phyloP scores from a whole-genome alignment of 2,329 filamentous ascomycete species.

The Balansia obtecta region DNA sequence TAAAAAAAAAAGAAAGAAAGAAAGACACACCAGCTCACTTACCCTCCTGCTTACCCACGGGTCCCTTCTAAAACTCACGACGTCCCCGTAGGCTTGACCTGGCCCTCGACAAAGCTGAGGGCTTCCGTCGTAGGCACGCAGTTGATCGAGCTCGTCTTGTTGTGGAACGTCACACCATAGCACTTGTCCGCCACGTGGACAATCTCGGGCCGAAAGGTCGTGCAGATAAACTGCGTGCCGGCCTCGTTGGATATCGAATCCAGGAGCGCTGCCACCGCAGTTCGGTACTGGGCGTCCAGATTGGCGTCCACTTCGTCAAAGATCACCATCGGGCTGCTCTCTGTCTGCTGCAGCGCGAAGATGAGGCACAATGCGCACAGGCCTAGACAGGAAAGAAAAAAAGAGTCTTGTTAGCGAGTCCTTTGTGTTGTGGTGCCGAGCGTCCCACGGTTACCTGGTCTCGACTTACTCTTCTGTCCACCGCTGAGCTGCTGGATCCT shows the following conservation, averaged over 20 bases:
- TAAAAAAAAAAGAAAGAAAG: no score
- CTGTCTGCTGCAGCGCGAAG: constrained; percentile 96
- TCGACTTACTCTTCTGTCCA: constrained; percentile 80
- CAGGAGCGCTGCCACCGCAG: constrained; percentile 83
- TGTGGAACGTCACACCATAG: constrained; percentile 87
- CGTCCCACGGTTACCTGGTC: no score
- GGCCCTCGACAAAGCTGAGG: constrained; percentile 86
- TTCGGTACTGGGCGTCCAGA: constrained; percentile 93
- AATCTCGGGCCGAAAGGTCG: constrained; percentile 95
- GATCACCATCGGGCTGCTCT: constrained; percentile 96
- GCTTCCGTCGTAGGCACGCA: constrained; percentile 81
- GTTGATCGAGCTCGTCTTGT: constrained; percentile 90
- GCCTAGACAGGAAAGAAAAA: constrained; percentile 41
- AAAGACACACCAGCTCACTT: no score
- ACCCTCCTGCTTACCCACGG: not conserved
- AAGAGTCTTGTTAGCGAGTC: constrained; percentile 11
- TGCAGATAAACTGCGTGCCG: constrained; percentile 85
- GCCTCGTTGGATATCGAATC: constrained; percentile 60
- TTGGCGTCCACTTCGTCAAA: constrained; percentile 99
- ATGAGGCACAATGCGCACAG: constrained; percentile 94
- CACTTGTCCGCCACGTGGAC: constrained; percentile 91
- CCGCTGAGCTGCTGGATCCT: constrained; percentile 94
- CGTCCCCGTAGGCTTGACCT: constrained; percentile 29
- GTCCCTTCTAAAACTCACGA: not conserved
- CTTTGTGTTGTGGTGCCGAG: not conserved